phyloP scores from a whole-genome alignment of 768 basidiomycete genomes.

The Holtermannia corniformis region DNA sequence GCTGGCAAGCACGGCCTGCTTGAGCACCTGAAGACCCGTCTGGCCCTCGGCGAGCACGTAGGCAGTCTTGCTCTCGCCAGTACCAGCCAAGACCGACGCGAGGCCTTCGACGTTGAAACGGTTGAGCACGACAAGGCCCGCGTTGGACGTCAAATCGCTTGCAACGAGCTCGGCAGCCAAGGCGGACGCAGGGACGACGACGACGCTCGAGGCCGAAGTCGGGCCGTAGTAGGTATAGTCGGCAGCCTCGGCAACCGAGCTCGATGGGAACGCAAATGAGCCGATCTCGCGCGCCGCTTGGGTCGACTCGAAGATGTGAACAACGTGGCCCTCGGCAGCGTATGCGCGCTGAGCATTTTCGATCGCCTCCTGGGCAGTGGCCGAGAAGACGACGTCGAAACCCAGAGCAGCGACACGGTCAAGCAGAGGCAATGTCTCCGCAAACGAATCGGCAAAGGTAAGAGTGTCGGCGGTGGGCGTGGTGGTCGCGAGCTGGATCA shows the following conservation, averaged over 20 bases:
- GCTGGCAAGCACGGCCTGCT: slow-evolving; percentile 26
- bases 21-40: slow-evolving; percentile 26
- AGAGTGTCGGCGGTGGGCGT: slow-evolving; percentile 58
- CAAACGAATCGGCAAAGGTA: slow-evolving; percentile 66
- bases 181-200: slow-evolving; percentile 27
- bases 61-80: slow-evolving; percentile 16
- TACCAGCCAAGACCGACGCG: slow-evolving; percentile 15
- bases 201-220: slow-evolving; percentile 14
- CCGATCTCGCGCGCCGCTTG: slow-evolving; percentile 67
- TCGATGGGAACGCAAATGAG: slow-evolving; percentile 46
- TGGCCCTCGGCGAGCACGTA: slow-evolving; percentile 23
- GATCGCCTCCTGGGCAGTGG: slow-evolving; percentile 43
- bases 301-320: slow-evolving; percentile 86
- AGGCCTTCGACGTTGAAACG: slow-evolving; percentile 25
- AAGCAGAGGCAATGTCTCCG: slow-evolving; percentile 51
- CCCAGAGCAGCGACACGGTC: slow-evolving; percentile 54
- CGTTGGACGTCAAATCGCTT: slow-evolving; percentile 3
- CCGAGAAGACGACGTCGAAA: slow-evolving; percentile 65
- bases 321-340: slow-evolving; percentile 47
- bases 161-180: slow-evolving; percentile 8
- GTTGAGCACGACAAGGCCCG: slow-evolving; percentile 17
- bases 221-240: slow-evolving; percentile 21
- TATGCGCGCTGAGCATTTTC: not conserved
- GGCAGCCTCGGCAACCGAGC: slow-evolving; percentile 43
- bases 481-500: slow-evolving; percentile 71